Conservation (phyloP, 2,329 filamentous ascomycete species). For the Biscogniauxia marginata region DNA sequence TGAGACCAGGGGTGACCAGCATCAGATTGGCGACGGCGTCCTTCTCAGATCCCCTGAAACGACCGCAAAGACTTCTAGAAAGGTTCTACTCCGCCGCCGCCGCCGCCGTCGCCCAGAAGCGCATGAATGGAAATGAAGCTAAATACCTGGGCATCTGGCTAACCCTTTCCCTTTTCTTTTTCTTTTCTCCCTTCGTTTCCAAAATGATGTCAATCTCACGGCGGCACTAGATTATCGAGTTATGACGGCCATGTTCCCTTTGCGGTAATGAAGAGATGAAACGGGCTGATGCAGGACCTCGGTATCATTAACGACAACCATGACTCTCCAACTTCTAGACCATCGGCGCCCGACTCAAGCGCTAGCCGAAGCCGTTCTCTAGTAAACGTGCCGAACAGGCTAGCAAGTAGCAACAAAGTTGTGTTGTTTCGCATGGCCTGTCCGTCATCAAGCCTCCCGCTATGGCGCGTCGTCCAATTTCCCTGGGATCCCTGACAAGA, state of each 20-base stretch:
- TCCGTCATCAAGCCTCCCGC: background rate
- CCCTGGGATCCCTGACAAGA: background rate
- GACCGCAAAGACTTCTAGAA: slow-evolving; percentile 20
- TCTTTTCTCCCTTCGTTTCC: background rate
- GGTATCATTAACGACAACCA: background rate
- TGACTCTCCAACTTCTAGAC: background rate
- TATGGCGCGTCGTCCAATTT: background rate
- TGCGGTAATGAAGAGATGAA: background rate
- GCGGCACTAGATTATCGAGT: background rate
- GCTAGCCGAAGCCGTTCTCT: background rate
- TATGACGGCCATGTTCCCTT: background rate
- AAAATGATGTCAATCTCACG: background rate
- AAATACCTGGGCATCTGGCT: background rate
- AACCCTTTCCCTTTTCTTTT: background rate
- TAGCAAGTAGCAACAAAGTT: background rate
- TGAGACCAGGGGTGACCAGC: background rate
- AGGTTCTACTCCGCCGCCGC: slow-evolving; percentile 17
- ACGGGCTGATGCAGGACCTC: background rate
- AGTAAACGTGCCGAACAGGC: background rate
- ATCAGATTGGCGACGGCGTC: background rate
- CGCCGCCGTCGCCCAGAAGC: background rate
- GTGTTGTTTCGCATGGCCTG: background rate
- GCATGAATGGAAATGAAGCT: background rate
- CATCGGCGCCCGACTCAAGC: background rate
- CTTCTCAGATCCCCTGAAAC: slow-evolving; percentile 2